Conservation (phyloP, 2,329 filamentous ascomycete genomes). For the Neonectria hederae region DNA sequence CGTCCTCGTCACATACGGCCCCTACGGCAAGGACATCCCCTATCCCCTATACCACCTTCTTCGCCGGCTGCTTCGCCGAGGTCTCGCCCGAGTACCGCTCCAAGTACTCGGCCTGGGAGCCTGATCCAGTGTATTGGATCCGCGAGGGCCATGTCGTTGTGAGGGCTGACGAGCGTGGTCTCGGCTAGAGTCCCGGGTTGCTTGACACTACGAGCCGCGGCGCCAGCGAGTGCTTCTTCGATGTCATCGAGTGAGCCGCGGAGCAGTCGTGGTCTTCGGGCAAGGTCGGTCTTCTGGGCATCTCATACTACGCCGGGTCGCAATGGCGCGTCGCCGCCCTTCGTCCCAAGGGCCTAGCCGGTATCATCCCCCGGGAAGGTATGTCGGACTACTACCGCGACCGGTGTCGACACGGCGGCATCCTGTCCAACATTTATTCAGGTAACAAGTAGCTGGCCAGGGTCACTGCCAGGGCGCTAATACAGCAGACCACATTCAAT, state of each 20-base stretch:
- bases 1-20: slow-evolving; percentile 22
- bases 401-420: slow-evolving; percentile 68
- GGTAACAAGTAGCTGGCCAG: not conserved
- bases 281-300: slow-evolving; percentile 59
- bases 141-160: slow-evolving; percentile 63
- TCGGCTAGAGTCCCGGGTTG: slow-evolving; percentile 57
- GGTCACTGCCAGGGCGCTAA: not conserved
- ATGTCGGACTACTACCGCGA: slow-evolving; percentile 66
- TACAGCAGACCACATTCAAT: slow-evolving; percentile 4
- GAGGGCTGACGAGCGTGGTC: slow-evolving; percentile 60
- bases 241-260: slow-evolving; percentile 60
- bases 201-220: slow-evolving; percentile 60
- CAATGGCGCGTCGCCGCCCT: slow-evolving; percentile 62
- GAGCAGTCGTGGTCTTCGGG: slow-evolving; percentile 56
- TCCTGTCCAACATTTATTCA: slow-evolving; percentile 59
- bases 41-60: slow-evolving; percentile 21
- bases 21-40: slow-evolving; percentile 22
- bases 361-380: slow-evolving; percentile 61
- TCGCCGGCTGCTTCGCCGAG: slow-evolving; percentile 51
- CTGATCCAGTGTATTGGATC: slow-evolving; percentile 67
- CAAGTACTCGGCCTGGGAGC: slow-evolving; percentile 66
- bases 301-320: slow-evolving; percentile 57
- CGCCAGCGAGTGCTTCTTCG: slow-evolving; percentile 59
- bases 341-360: slow-evolving; percentile 55
- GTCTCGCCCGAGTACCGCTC: slow-evolving; percentile 64